These are phyloP conservation scores for Kluyveromyces nonfermentans DNA, from an alignment of 805 yeast genomes.

Conservation along the genomic window DNA sequence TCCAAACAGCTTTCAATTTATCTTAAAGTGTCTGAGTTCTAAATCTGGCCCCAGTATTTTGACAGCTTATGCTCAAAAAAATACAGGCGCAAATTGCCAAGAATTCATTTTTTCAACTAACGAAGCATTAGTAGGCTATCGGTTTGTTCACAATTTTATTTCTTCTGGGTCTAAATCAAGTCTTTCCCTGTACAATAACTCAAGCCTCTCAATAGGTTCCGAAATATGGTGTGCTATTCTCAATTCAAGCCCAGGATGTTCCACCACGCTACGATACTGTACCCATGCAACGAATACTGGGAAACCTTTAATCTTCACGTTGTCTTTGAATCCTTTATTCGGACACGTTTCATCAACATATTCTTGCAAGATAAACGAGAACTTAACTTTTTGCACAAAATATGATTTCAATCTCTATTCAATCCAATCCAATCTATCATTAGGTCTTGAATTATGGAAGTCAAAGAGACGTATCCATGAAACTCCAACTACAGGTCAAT, in stretches of 20 bases:
- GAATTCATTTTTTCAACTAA: constrained; percentile 78
- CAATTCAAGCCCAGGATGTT: constrained; percentile 82
- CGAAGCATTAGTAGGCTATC: constrained; percentile 72
- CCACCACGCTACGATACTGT: constrained; percentile 76
- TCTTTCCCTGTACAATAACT: constrained; percentile 43
- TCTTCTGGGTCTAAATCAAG: constrained; percentile 31
- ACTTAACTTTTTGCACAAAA: constrained; percentile 69
- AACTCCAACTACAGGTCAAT: background rate
- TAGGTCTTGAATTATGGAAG: constrained; percentile 82
- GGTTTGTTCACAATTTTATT: constrained; percentile 61
- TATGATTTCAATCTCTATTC: constrained; percentile 89
- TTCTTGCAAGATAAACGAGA: constrained; percentile 67
- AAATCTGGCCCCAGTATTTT: constrained; percentile 47
- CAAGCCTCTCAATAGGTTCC: constrained; percentile 66
- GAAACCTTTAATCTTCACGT: constrained; percentile 79
- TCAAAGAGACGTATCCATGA: constrained; percentile 18
- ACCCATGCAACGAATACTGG: constrained; percentile 82
- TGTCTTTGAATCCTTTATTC: constrained; percentile 79
- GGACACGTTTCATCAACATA: constrained; percentile 87
- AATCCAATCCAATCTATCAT: constrained; percentile 72
- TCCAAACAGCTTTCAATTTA: constrained; percentile 49
- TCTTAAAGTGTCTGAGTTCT: constrained; percentile 69
- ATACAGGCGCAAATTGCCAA: constrained; percentile 50
- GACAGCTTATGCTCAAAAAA: constrained; percentile 64
- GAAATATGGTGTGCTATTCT: constrained; percentile 84